Conservation (phyloP, 2,329 filamentous ascomycete genomes). For the Ceratocystis smalleyi region DNA sequence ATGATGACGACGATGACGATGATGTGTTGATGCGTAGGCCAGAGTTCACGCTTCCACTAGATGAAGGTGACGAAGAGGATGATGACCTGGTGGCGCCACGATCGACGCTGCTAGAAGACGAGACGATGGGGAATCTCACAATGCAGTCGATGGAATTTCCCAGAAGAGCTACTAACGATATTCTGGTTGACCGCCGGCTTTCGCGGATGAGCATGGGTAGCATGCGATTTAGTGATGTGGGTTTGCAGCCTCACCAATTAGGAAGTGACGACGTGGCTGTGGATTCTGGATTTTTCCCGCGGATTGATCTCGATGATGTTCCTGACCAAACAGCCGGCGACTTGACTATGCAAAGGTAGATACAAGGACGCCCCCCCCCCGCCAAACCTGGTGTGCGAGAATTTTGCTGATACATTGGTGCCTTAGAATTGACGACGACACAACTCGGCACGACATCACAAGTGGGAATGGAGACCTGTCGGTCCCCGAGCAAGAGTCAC, state of each 20-base stretch:
- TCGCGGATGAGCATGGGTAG: conserved; percentile 41
- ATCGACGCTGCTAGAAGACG: conserved; percentile 40
- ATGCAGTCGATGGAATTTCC: conserved; percentile 45
- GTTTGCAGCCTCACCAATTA: conserved; percentile 23
- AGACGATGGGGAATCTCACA: conserved; percentile 38
- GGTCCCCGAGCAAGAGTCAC: background rate
- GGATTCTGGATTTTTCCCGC: conserved; percentile 39
- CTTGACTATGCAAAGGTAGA: conserved; percentile 31
- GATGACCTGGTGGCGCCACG: conserved; percentile 38
- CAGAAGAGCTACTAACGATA: conserved; percentile 35
- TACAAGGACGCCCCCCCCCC: background rate
- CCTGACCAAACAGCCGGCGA: conserved; percentile 27
- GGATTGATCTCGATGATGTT: conserved; percentile 30
- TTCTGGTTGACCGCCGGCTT: conserved; percentile 27
- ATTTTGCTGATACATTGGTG: background rate
- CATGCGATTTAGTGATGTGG: conserved; percentile 38
- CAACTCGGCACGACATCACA: conserved; percentile 12
- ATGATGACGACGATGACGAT: conserved; percentile 33
- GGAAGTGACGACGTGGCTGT: conserved; percentile 30
- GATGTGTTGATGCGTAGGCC: conserved; percentile 36
- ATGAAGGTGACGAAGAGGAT: conserved; percentile 33
- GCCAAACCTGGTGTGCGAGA: background rate
- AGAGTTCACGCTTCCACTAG: conserved; percentile 39
- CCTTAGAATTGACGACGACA: conserved; percentile 27
- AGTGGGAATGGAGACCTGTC: conserved; percentile 10